Evolutionary conservation across 495 filamentous ascomycete genomes (phyloP).

Genomic region (Choiromyces venosus): DNA sequence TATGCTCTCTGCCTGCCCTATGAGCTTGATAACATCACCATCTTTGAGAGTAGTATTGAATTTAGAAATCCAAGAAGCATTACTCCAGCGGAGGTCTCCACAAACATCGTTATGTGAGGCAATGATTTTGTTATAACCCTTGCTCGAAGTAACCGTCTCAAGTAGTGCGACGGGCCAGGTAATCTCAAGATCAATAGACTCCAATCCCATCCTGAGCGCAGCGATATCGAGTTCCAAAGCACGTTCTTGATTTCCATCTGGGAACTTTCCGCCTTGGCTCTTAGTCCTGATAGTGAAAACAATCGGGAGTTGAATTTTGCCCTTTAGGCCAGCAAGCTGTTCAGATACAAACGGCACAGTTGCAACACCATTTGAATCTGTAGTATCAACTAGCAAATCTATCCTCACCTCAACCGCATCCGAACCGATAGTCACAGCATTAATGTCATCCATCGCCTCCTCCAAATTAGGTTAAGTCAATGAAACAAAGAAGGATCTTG

Average conservation of each 20-base stretch:
- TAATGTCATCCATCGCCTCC: conserved; percentile 55
- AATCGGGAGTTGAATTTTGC: conserved; percentile 68
- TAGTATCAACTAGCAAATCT: conserved; percentile 78
- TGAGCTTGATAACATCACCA: conserved; percentile 91
- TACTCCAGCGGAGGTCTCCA: conserved; percentile 74
- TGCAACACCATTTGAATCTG: conserved; percentile 54
- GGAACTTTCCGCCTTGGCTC: conserved; percentile 83
- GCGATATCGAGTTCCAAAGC: conserved; percentile 67
- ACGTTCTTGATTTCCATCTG: conserved; percentile 64
- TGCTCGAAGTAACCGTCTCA: conserved; percentile 58
- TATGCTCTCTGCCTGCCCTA: conserved; percentile 69
- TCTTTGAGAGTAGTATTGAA: conserved; percentile 82
- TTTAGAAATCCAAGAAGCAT: conserved; percentile 77
- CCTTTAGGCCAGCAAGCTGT: conserved; percentile 75
- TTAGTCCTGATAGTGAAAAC: conserved; percentile 89
- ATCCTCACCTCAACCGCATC: conserved; percentile 92
- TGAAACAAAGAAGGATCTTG: conserved; percentile 86
- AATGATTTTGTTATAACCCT: conserved; percentile 74
- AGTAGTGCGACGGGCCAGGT: conserved; percentile 71
- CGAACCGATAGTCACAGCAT: conserved; percentile 71
- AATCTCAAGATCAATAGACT: conserved; percentile 92
- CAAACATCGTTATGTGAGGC: conserved; percentile 90
- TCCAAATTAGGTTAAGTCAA: conserved; percentile 73
- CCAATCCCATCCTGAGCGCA: conserved; percentile 74
- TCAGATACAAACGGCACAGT: conserved; percentile 68